Evolutionary conservation across 768 basidiomycete species (phyloP).

Genomic region (Auricularia heimuer): DNA sequence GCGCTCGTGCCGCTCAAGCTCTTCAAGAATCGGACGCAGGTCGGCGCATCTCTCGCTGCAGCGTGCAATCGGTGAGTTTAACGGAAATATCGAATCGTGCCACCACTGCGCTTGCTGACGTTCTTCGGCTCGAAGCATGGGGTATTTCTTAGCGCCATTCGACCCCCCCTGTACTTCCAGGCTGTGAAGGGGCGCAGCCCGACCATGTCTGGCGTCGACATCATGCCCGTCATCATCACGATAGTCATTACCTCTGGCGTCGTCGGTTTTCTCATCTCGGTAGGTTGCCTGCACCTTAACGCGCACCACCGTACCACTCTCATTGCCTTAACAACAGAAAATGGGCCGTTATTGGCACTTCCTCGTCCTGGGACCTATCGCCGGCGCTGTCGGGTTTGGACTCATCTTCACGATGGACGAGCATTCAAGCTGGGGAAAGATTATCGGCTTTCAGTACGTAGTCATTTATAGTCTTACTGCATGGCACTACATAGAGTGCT

Average conservation of each 20-base stretch:
- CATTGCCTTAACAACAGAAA: neutral
- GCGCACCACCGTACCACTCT: too few relatives aligned
- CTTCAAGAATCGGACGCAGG: conserved; percentile 21
- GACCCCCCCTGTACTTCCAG: conserved; percentile 24
- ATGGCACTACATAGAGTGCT: too few relatives aligned
- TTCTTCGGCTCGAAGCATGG: conserved; percentile 11
- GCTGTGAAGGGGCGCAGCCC: conserved; percentile 23
- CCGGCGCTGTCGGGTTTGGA: conserved; percentile 26
- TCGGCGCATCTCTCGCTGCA: conserved; percentile 21
- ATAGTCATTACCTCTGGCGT: conserved; percentile 21
- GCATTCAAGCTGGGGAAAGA: conserved; percentile 14
- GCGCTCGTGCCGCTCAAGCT: conserved; percentile 31
- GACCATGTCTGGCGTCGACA: conserved; percentile 29
- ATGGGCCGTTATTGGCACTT: conserved; percentile 22
- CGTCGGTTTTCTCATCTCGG: conserved; percentile 17
- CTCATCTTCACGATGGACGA: conserved; percentile 26
- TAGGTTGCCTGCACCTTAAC: neutral
- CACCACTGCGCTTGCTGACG: conserved; percentile 11
- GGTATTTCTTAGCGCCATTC: conserved; percentile 3
- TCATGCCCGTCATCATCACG: conserved; percentile 28
- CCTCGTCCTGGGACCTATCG: conserved; percentile 20
- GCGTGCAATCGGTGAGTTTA: conserved; percentile 5
- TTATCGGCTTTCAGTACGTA: conserved; percentile 32
- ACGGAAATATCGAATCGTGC: conserved; percentile 9
- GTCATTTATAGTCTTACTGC: neutral